phyloP scores from a whole-genome alignment of 2,329 filamentous ascomycete genomes.

The Ilyonectria robusta region DNA sequence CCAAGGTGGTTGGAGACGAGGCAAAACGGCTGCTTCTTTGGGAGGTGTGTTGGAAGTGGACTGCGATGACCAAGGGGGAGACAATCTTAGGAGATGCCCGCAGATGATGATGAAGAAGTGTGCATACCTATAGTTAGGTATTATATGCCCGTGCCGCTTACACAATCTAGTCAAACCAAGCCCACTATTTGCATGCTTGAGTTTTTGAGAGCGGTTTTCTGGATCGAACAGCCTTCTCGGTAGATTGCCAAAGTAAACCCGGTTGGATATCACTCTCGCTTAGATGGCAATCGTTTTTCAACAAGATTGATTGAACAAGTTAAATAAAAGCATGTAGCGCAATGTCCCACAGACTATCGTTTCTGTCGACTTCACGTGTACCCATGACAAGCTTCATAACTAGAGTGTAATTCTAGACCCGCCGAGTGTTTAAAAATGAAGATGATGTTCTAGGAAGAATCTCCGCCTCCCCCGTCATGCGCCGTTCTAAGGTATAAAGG shows the following conservation, averaged over 20 bases:
- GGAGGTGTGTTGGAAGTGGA: constrained; percentile 40
- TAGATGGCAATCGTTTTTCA: neutral
- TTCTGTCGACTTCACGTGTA: constrained; percentile 19
- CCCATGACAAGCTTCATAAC: constrained; percentile 30
- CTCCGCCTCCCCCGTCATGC: constrained; percentile 21
- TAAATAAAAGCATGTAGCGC: constrained; percentile 17
- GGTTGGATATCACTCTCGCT: neutral
- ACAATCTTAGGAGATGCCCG: constrained; percentile 25
- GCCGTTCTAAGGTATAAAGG: constrained; percentile 27
- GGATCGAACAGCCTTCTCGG: no score
- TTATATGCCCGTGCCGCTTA: neutral
- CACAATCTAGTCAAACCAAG: no score
- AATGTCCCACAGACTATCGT: constrained; percentile 23
- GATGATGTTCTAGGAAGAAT: constrained; percentile 16
- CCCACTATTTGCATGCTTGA: neutral
- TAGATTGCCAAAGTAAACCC: no score
- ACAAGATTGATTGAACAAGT: constrained; percentile 16
- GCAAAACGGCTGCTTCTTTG: constrained; percentile 23
- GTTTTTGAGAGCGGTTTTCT: no score
- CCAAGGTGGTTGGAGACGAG: constrained; percentile 16
- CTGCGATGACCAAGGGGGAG: constrained; percentile 25
- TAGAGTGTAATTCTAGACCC: constrained; percentile 26
- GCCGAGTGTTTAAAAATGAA: constrained; percentile 21
- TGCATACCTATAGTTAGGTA: neutral
- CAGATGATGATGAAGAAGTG: neutral